Evolutionary conservation across 345 rosid genomes (phyloP).

Genomic region (Aquilaria sinensis): DNA sequence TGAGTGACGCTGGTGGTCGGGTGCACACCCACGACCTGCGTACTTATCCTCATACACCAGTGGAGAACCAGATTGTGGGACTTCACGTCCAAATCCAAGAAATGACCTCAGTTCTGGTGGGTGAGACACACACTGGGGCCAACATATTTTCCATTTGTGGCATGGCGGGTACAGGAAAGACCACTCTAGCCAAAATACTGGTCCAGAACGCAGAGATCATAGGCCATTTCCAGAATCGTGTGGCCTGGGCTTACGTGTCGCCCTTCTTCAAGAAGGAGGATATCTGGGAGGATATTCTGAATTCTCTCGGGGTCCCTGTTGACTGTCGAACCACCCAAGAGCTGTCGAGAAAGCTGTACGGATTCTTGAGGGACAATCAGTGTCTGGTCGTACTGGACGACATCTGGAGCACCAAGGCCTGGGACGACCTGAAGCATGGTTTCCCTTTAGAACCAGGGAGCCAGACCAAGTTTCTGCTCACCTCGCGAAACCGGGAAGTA

Average conservation of each 20-base stretch:
- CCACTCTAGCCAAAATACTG: neutral
- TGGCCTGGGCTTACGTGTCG: neutral
- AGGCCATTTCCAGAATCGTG: neutral
- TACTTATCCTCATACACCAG: no score
- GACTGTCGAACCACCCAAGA: neutral
- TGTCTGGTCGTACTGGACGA: neutral
- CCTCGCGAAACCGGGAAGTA: neutral
- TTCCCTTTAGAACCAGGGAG: neutral
- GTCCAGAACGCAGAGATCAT: neutral
- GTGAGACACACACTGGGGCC: neutral
- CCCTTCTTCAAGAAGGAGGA: neutral
- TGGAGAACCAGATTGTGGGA: no score
- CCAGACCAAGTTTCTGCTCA: neutral
- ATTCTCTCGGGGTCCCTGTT: neutral
- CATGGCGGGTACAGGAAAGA: neutral
- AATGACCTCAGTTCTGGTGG: neutral
- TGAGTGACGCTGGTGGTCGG: no score
- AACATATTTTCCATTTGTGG: neutral
- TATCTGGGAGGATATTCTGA: neutral
- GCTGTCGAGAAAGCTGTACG: neutral
- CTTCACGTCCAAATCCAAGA: neutral
- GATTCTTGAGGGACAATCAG: neutral
- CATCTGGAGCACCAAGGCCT: neutral
- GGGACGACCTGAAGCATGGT: neutral
- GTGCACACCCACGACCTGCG: no score